These are phyloP conservation scores for Leptoxyphium fumago DNA, from an alignment of 2,329 filamentous ascomycete species.

Conservation along the genomic window DNA sequence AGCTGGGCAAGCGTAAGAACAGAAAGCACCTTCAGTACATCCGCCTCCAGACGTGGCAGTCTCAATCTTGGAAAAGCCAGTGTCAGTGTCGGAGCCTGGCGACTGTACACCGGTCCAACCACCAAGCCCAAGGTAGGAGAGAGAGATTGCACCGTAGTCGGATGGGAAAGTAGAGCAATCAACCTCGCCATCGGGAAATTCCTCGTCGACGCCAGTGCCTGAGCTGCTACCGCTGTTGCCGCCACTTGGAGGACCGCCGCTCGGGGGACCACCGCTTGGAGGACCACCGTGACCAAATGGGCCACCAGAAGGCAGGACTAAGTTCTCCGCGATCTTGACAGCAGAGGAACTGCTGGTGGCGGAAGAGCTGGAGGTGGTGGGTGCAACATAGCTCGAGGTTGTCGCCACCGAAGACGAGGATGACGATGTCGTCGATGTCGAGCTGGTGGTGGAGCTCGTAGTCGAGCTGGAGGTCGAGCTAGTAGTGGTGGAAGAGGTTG, in stretches of 20 bases:
- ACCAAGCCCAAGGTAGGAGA: slow-evolving; percentile 52
- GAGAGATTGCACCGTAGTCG: slow-evolving; percentile 60
- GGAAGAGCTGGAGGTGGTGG: slow-evolving; percentile 20
- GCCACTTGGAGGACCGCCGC: slow-evolving; percentile 4
- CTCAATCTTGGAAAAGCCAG: slow-evolving; percentile 39
- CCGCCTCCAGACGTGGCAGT: slow-evolving; percentile 49
- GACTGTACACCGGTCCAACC: slow-evolving; percentile 71
- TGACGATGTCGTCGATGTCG: neutral
- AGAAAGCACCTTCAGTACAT: slow-evolving; percentile 54
- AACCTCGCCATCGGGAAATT: slow-evolving; percentile 64
- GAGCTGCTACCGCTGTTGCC: slow-evolving; percentile 6
- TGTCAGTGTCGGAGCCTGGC: slow-evolving; percentile 11
- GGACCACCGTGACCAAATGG: neutral
- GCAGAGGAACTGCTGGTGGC: slow-evolving; percentile 9
- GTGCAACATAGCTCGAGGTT: neutral
- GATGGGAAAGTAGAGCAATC: slow-evolving; percentile 62
- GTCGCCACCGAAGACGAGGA: neutral
- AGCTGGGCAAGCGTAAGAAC: slow-evolving; percentile 83
- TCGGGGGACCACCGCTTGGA: neutral
- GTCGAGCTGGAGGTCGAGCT: slow-evolving; percentile 13
- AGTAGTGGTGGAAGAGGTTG: slow-evolving; percentile 10
- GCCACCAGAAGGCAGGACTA: neutral
- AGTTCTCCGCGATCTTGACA: neutral
- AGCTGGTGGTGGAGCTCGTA: neutral
- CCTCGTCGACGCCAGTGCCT: slow-evolving; percentile 42